phyloP scores from a whole-genome alignment of 2,329 filamentous ascomycete species.

The Microsporum ferrugineum region DNA sequence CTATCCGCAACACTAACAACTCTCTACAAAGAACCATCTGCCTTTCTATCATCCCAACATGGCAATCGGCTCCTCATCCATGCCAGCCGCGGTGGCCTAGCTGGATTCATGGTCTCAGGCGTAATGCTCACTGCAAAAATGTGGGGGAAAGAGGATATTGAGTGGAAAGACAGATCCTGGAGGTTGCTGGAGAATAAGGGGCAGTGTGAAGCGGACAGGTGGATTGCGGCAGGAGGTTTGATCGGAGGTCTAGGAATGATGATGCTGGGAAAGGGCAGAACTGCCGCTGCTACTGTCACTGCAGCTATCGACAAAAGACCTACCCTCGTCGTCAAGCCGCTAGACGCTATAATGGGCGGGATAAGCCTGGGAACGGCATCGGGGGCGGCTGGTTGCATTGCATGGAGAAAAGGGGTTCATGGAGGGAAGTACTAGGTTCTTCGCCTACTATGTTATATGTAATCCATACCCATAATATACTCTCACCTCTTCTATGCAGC shows the following conservation, averaged over 20 bases:
- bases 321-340: neutral
- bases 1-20: constrained; percentile 6
- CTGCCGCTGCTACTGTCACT: neutral
- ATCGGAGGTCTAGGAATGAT: constrained; percentile 5
- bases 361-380: constrained; percentile 8
- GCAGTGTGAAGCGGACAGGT: constrained; percentile 8
- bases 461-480: neutral
- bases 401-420: constrained; percentile 9
- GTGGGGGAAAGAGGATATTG: constrained; percentile 9
- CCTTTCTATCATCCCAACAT: constrained; percentile 5
- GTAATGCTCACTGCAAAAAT: constrained; percentile 5
- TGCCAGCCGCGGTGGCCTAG: constrained; percentile 8
- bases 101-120: constrained; percentile 4
- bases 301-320: neutral
- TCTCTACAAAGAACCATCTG: constrained; percentile 3
- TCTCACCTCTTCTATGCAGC: neutral
- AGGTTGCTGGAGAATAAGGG: constrained; percentile 6
- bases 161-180: constrained; percentile 11
- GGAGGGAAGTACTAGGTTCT: constrained; percentile 3
- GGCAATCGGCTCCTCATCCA: constrained; percentile 6
- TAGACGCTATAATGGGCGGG: constrained; percentile 5
- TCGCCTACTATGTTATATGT: neutral
- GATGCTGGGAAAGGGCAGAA: constrained; percentile 5
- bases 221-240: constrained; percentile 3
- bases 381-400: constrained; percentile 7